Evolutionary conservation across 768 basidiomycete genomes (phyloP).

Genomic region (Lactarius indigo): DNA sequence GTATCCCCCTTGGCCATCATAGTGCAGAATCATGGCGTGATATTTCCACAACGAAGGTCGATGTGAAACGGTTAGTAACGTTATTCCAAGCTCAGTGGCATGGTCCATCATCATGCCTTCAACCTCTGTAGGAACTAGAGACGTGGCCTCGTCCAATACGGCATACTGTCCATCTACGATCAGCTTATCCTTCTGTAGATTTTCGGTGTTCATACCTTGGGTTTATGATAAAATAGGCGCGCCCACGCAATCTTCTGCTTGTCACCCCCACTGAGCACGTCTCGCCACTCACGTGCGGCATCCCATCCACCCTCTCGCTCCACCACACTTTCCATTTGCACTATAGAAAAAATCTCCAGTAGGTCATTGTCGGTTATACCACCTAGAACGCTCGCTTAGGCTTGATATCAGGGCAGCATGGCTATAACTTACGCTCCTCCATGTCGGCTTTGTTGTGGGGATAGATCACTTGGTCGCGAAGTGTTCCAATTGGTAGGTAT

Average conservation of each 20-base stretch:
- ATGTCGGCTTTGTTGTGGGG: slow-evolving; percentile 82
- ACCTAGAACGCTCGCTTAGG: slow-evolving; percentile 36
- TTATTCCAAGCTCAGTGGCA: slow-evolving; percentile 83
- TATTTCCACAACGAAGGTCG: slow-evolving; percentile 93
- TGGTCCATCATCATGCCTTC: slow-evolving; percentile 95
- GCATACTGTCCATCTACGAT: slow-evolving; percentile 63
- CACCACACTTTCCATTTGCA: slow-evolving; percentile 84
- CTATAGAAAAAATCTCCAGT: slow-evolving; percentile 62
- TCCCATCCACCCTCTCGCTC: slow-evolving; percentile 98
- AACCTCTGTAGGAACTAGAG: slow-evolving; percentile 87
- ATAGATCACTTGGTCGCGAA: slow-evolving; percentile 96
- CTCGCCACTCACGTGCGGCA: slow-evolving; percentile 85
- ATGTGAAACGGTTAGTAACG: slow-evolving; percentile 92
- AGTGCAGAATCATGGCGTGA: slow-evolving; percentile 84
- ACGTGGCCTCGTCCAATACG: slow-evolving; percentile 95
- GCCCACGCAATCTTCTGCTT: slow-evolving; percentile 99
- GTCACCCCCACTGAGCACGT: slow-evolving; percentile 90
- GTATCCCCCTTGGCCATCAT: slow-evolving; percentile 93
- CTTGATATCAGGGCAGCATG: neutral
- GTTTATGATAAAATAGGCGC: slow-evolving; percentile 89
- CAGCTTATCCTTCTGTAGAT: slow-evolving; percentile 6
- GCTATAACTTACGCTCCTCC: slow-evolving; percentile 51
- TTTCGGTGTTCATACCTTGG: slow-evolving; percentile 55
- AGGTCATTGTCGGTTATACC: slow-evolving; percentile 75
- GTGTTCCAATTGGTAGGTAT: slow-evolving; percentile 88